phyloP scores from a whole-genome alignment of 2,329 filamentous ascomycete species.

The Diplocarpon rosae region DNA sequence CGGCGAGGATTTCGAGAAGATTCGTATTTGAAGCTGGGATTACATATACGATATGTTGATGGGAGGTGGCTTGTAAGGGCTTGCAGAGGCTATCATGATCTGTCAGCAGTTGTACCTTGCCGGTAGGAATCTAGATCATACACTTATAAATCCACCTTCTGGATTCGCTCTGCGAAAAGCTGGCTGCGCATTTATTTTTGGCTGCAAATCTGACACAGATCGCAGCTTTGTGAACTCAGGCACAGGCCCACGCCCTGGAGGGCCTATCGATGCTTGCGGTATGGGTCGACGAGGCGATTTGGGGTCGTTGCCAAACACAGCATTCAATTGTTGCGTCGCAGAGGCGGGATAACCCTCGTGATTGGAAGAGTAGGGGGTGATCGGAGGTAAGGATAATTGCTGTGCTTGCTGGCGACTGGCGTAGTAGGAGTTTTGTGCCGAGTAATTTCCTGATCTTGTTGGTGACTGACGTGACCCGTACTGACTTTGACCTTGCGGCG shows the following conservation, averaged over 20 bases:
- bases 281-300: slow-evolving; percentile 47
- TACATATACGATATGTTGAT: slow-evolving; percentile 95
- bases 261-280: slow-evolving; percentile 34
- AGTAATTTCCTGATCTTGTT: slow-evolving; percentile 53
- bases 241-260: slow-evolving; percentile 53
- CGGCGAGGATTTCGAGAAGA: slow-evolving; percentile 91
- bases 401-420: slow-evolving; percentile 35
- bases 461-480: slow-evolving; percentile 62
- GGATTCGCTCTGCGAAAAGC: slow-evolving; percentile 88
- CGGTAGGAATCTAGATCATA: slow-evolving; percentile 35
- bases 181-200: slow-evolving; percentile 77
- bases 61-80: slow-evolving; percentile 88
- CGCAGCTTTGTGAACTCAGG: slow-evolving; percentile 80
- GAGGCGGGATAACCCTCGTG: slow-evolving; percentile 64
- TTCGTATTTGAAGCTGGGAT: slow-evolving; percentile 96
- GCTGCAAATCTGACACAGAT: slow-evolving; percentile 61
- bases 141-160: slow-evolving; percentile 95
- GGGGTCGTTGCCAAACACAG: slow-evolving; percentile 45
- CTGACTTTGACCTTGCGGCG: slow-evolving; percentile 38
- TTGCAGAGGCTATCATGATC: slow-evolving; percentile 64
- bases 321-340: slow-evolving; percentile 59
- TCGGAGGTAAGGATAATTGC: slow-evolving; percentile 68
- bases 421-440: slow-evolving; percentile 48
- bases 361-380: slow-evolving; percentile 55
- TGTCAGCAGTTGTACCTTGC: slow-evolving; percentile 17